These are phyloP conservation scores for Plasmodium malariae DNA, from an alignment of 169 alveolate species.

Conservation along the genomic window DNA sequence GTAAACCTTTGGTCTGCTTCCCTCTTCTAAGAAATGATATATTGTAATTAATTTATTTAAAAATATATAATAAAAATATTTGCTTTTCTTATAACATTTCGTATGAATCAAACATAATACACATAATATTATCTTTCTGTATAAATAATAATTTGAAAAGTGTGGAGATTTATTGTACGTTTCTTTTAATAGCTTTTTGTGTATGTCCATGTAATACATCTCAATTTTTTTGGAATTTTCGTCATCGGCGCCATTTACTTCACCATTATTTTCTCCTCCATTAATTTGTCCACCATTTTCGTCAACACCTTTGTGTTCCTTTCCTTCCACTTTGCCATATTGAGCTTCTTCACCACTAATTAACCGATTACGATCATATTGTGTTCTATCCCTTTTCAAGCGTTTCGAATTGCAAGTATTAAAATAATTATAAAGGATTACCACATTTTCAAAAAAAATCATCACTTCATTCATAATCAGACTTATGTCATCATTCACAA, in stretches of 20 bases:
- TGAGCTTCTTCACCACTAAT: not conserved
- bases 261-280: not conserved
- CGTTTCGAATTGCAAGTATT: not conserved
- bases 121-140: constrained; percentile 31
- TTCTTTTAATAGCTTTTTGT: constrained; percentile 27
- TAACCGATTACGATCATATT: not conserved
- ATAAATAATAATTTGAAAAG: constrained; percentile 29
- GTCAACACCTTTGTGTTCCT: not conserved
- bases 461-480: constrained; percentile 51
- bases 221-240: not conserved
- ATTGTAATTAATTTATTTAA: constrained; percentile 65
- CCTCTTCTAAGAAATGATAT: constrained; percentile 48
- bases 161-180: constrained; percentile 14
- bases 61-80: constrained; percentile 51
- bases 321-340: not conserved
- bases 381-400: not conserved
- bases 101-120: constrained; percentile 42
- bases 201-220: constrained; percentile 13
- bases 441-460: constrained; percentile 48
- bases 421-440: constrained; percentile 28
- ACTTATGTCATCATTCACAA: constrained; percentile 54
- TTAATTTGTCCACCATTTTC: not conserved
- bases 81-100: constrained; percentile 47
- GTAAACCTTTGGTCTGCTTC: constrained; percentile 22
- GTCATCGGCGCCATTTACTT: too few species aligned